Evolutionary conservation across 2,329 filamentous ascomycete genomes (phyloP), one percentile per base, ranked within the genome.

Genomic region (Colletotrichum coccodes): DNA sequence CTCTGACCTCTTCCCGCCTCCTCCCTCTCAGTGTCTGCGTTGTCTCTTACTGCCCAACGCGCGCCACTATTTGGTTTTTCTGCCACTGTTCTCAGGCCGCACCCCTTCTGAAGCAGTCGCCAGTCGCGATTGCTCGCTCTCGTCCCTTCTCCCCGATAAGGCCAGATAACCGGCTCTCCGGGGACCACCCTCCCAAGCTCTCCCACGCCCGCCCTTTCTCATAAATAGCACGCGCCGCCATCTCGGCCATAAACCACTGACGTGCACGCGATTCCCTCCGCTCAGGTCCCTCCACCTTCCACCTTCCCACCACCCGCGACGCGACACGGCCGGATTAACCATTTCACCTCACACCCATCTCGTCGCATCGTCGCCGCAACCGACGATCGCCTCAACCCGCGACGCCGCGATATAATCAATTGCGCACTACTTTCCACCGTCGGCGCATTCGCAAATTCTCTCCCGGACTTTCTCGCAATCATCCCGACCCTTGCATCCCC

Each of bases 141-240:
- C 72, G 34, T 32, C 80, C 46, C 36, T 73, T 72, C 30, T 23
- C 80, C 79, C 79, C 79, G 80, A 73, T 82, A 82, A 73, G 74
- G 63, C 74, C 78, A 82, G 77, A 75, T 78, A 75, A 73, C 75
- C 75, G 72, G 74, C 74, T 76, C 75, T 73, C 72, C 75, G 75
- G 75, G 75, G 71, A 74, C 78, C 77, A 74, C 70, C 73, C 60
- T 40, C 38, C 53, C 53, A 32, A 76, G 76, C 66, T 52, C 60
- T 40, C 38, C 53, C 53, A 32, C 76, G 76, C 66, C 46, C 52
- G 75, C 75, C 79, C 79, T 64, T 71, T 76, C 80, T 82, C 80
- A 83, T 82, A 82, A 82, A 82, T 83, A 82, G 78, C 79, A 81
- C 77, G 79, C 80, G 80, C 80, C 80, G 80, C 80, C 81, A 75